These are phyloP conservation scores for Leptosphaerulina australis DNA, from an alignment of 2,329 filamentous ascomycete species.

Conservation along the genomic window DNA sequence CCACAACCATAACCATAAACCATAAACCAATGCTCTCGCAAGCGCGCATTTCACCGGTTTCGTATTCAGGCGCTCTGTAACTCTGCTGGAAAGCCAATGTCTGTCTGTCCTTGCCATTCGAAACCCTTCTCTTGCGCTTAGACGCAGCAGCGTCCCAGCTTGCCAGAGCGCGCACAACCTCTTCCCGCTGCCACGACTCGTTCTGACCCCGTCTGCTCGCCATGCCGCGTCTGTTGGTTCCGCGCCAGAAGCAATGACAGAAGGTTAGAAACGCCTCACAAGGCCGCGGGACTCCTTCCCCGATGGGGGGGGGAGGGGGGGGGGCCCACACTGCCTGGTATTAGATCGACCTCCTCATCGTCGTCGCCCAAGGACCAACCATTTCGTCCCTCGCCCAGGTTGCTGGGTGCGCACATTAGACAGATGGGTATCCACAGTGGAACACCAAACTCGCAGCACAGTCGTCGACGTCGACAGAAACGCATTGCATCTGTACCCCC, in stretches of 20 bases:
- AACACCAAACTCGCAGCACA: conserved; percentile 8
- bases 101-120: conserved; percentile 7
- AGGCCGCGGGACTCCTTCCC: conserved; percentile 43
- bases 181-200: conserved; percentile 23
- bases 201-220: conserved; percentile 25
- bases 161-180: conserved; percentile 10
- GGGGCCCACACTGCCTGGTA: conserved; percentile 28
- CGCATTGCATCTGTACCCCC: conserved; percentile 6
- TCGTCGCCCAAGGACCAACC: conserved; percentile 18
- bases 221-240: conserved; percentile 31
- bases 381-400: conserved; percentile 39
- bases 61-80: neutral
- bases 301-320: too few species aligned
- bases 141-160: conserved; percentile 9
- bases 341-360: conserved; percentile 18
- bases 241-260: conserved; percentile 39
- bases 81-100: neutral
- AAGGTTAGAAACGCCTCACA: conserved; percentile 30
- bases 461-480: conserved; percentile 11
- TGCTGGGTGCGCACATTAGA: conserved; percentile 30
- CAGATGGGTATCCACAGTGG: conserved; percentile 21
- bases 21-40: neutral
- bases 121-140: conserved; percentile 13
- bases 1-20: too few species aligned
- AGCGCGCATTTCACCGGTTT: neutral